Conservation (phyloP, 495 filamentous ascomycete genomes). For the Penicillium malachiteum region DNA sequence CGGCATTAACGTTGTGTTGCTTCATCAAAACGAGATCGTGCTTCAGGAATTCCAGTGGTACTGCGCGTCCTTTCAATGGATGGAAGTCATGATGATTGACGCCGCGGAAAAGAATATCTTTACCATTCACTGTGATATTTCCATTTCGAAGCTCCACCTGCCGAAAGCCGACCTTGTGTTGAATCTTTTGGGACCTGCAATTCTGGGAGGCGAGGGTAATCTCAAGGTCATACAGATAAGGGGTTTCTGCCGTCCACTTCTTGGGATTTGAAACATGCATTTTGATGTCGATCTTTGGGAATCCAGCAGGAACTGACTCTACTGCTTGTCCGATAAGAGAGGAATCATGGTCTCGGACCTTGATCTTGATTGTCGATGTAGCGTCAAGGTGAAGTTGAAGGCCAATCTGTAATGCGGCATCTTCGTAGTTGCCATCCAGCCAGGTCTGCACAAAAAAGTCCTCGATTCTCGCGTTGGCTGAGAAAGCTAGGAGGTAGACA, state of each 20-base stretch:
- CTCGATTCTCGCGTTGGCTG: slow-evolving; percentile 50
- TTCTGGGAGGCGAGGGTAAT: slow-evolving; percentile 18
- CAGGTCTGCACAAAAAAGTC: slow-evolving; percentile 56
- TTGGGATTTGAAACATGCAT: slow-evolving; percentile 24
- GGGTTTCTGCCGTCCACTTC: slow-evolving; percentile 65
- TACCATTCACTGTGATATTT: slow-evolving; percentile 58
- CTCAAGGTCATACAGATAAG: slow-evolving; percentile 54
- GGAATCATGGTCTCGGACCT: slow-evolving; percentile 28
- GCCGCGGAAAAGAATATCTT: slow-evolving; percentile 54
- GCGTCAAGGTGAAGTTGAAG: slow-evolving; percentile 36
- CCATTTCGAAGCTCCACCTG: slow-evolving; percentile 57
- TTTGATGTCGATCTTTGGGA: slow-evolving; percentile 28
- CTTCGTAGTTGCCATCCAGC: slow-evolving; percentile 52
- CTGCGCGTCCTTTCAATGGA: slow-evolving; percentile 55
- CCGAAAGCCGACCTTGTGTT: slow-evolving; percentile 59
- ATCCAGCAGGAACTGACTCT: background rate
- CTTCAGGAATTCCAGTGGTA: slow-evolving; percentile 55
- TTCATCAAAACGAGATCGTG: slow-evolving; percentile 66
- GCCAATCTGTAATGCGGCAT: slow-evolving; percentile 50
- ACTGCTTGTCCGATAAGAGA: background rate
- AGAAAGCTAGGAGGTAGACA: slow-evolving; percentile 59
- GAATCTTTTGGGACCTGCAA: slow-evolving; percentile 29
- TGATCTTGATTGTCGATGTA: slow-evolving; percentile 25
- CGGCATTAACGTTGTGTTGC: slow-evolving; percentile 62
- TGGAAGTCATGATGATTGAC: slow-evolving; percentile 68